phyloP scores from a whole-genome alignment of 164 flowering plant species.

The Vitis labrusca region DNA sequence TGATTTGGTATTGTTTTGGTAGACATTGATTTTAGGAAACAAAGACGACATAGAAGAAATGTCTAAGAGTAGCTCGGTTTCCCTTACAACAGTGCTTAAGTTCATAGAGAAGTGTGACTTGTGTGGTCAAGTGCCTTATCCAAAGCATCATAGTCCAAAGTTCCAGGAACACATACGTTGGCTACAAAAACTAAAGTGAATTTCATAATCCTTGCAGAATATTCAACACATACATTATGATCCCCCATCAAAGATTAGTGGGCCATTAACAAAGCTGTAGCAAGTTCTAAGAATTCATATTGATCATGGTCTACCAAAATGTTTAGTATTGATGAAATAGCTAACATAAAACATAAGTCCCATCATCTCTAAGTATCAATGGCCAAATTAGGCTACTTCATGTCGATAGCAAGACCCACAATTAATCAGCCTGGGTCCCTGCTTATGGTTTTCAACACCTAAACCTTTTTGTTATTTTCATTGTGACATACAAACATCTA shows the following conservation, averaged over 20 bases:
- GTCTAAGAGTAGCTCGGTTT: slow-evolving; percentile 56
- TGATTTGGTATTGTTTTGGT: slow-evolving; percentile 12
- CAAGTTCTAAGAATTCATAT: no score
- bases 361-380: no score
- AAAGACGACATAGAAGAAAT: slow-evolving; percentile 85
- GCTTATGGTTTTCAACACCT: no score
- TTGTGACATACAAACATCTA: slow-evolving; percentile 6
- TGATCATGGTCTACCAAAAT: no score
- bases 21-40: slow-evolving; percentile 84
- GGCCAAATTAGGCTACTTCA: neutral
- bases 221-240: no score
- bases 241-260: no score
- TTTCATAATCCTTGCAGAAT: no score
- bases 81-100: slow-evolving; percentile 60
- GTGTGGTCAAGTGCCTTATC: slow-evolving; percentile 84
- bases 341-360: no score
- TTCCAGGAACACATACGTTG: slow-evolving; percentile 74
- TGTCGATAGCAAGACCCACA: no score
- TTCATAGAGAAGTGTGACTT: slow-evolving; percentile 77
- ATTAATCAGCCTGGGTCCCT: no score
- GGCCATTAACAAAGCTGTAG: no score
- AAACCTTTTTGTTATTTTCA: neutral
- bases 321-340: no score
- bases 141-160: slow-evolving; percentile 87
- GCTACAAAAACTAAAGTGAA: slow-evolving; percentile 56